phyloP scores from a whole-genome alignment of 2,329 filamentous ascomycete species.

The Colletotrichum sp. region DNA sequence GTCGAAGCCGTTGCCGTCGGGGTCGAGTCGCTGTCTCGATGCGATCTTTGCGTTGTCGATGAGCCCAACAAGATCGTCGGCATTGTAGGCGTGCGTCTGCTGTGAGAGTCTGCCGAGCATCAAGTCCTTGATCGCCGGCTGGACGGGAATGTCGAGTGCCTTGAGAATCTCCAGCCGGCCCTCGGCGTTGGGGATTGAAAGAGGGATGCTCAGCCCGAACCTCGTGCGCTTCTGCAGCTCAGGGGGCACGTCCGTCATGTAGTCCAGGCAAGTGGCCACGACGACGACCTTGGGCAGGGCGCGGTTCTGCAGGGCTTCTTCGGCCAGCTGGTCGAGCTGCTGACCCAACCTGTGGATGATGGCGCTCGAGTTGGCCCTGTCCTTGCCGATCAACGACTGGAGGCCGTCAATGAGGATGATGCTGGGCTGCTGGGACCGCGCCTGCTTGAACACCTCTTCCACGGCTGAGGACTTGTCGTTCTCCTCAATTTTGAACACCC shows the following conservation, averaged over 20 bases:
- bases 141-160: slow-evolving; percentile 55
- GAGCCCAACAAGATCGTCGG: slow-evolving; percentile 74
- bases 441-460: slow-evolving; percentile 72
- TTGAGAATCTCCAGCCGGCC: slow-evolving; percentile 78
- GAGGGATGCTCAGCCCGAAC: slow-evolving; percentile 70
- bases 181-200: slow-evolving; percentile 76
- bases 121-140: slow-evolving; percentile 51
- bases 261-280: slow-evolving; percentile 74
- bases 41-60: slow-evolving; percentile 42
- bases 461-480: slow-evolving; percentile 64
- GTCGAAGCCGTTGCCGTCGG: slow-evolving; percentile 25
- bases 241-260: slow-evolving; percentile 73
- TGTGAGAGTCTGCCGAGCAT: slow-evolving; percentile 68
- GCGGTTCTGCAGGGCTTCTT: slow-evolving; percentile 37
- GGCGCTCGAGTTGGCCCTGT: slow-evolving; percentile 53
- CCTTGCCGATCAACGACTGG: slow-evolving; percentile 70
- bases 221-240: slow-evolving; percentile 69
- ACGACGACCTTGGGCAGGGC: slow-evolving; percentile 68
- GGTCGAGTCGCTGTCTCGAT: slow-evolving; percentile 35
- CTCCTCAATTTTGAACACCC: slow-evolving; percentile 65
- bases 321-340: slow-evolving; percentile 60
- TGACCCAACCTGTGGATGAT: slow-evolving; percentile 57
- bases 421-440: slow-evolving; percentile 72
- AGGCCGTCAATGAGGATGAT: slow-evolving; percentile 82
- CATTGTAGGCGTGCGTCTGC: slow-evolving; percentile 87